These are phyloP conservation scores for Citrus trifoliata DNA, from an alignment of 345 rosid species.

Conservation along the genomic window DNA sequence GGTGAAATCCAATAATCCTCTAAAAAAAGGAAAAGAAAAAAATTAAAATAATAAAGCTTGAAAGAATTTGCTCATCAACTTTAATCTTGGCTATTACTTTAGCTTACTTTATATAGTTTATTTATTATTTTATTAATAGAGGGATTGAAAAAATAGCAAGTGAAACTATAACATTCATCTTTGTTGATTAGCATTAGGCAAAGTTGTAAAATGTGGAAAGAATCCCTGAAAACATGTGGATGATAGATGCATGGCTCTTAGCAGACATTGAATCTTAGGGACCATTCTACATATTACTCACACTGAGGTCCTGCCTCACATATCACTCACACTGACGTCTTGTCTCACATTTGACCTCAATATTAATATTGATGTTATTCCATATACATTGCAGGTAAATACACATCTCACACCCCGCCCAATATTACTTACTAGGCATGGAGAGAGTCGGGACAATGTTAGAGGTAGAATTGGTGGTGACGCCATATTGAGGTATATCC, in stretches of 20 bases:
- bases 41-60: background rate
- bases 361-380: slow-evolving; percentile 2
- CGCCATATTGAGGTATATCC: slow-evolving; percentile 65
- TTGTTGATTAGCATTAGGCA: background rate
- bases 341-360: background rate
- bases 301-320: background rate
- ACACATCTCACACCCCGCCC: slow-evolving; percentile 99
- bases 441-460: slow-evolving; percentile 95
- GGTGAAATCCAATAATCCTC: too few relatives aligned
- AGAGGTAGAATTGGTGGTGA: slow-evolving; percentile 99
- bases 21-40: too few relatives aligned
- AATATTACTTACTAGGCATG: slow-evolving; percentile 96
- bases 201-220: background rate
- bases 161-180: background rate
- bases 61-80: background rate
- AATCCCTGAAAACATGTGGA: background rate
- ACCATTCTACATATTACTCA: background rate
- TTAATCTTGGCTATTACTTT: background rate
- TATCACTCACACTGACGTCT: background rate
- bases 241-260: background rate
- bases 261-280: background rate
- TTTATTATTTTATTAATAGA: background rate
- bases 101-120: background rate
- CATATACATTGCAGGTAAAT: slow-evolving; percentile 64
- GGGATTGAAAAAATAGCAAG: background rate